Evolutionary conservation across 108 stramenopile genomes (phyloP).

Genomic region (Parmales sp.): DNA sequence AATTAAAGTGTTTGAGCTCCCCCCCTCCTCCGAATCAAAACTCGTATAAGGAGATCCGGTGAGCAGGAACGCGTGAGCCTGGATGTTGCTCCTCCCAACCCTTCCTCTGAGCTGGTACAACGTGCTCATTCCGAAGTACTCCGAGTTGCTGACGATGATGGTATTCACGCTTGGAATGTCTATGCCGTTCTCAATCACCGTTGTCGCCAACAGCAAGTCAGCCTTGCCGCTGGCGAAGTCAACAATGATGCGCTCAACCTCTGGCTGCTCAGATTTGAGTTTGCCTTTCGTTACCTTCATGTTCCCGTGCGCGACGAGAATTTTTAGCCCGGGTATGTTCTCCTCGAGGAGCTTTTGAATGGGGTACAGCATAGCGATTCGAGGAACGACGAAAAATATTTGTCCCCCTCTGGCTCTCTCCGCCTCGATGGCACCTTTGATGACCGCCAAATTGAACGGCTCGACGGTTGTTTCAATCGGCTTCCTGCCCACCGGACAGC

Average conservation of each 20-base stretch:
- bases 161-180: conserved; percentile 91
- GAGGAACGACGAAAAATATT: conserved; percentile 79
- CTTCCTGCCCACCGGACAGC: conserved; percentile 75
- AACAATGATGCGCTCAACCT: conserved; percentile 47
- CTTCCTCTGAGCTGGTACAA: conserved; percentile 88
- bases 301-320: conserved; percentile 77
- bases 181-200: conserved; percentile 94
- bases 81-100: conserved; percentile 76
- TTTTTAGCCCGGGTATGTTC: conserved; percentile 56
- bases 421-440: conserved; percentile 46
- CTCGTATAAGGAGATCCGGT: no score
- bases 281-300: conserved; percentile 55
- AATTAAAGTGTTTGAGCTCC: no score
- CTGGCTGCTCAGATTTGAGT: conserved; percentile 51
- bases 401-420: conserved; percentile 77
- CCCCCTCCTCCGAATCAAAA: no score
- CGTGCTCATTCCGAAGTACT: conserved; percentile 84
- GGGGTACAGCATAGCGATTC: conserved; percentile 57
- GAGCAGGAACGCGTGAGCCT: conserved; percentile 81
- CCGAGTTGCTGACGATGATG: conserved; percentile 80
- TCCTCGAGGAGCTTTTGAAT: conserved; percentile 36
- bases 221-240: conserved; percentile 70
- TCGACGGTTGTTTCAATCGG: conserved; percentile 66
- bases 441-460: conserved; percentile 45
- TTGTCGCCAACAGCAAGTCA: conserved; percentile 86